These are phyloP conservation scores for Apostasia shenzhenica DNA, from an alignment of 106 monocot genomes.

Conservation along the genomic window DNA sequence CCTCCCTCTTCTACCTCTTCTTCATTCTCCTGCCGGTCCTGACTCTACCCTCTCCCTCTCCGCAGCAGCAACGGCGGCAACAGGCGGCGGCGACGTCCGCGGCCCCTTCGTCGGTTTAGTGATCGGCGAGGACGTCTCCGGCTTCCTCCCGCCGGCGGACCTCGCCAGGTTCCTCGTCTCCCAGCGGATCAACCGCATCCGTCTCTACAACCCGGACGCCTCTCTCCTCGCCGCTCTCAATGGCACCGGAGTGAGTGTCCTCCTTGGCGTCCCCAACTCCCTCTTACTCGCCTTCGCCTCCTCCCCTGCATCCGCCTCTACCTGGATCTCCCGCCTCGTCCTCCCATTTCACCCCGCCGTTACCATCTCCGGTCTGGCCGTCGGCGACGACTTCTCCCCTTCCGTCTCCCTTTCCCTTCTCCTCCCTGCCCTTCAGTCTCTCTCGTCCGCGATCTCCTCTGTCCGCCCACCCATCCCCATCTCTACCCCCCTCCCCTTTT, in stretches of 20 bases:
- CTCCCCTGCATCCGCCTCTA: conserved; percentile 38
- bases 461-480: conserved; percentile 30
- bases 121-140: conserved; percentile 53
- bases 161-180: conserved; percentile 37
- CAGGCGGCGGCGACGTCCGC: conserved; percentile 6
- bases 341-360: conserved; percentile 30
- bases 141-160: conserved; percentile 35
- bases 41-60: conserved; percentile 7
- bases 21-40: conserved; percentile 11
- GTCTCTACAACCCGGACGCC: conserved; percentile 55
- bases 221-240: conserved; percentile 56
- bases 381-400: conserved; percentile 41
- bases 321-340: conserved; percentile 59
- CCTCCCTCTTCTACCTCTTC: conserved; percentile 7
- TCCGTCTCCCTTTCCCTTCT: conserved; percentile 47
- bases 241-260: conserved; percentile 32
- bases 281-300: conserved; percentile 64
- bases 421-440: conserved; percentile 50
- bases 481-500: conserved; percentile 65
- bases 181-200: conserved; percentile 63
- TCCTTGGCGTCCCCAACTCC: conserved; percentile 63
- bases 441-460: conserved; percentile 29
- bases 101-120: conserved; percentile 64
- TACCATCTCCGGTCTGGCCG: conserved; percentile 54
- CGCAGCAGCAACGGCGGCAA: background rate